phyloP scores from a whole-genome alignment of 2,329 filamentous ascomycete species.

The Phialophora tarda region DNA sequence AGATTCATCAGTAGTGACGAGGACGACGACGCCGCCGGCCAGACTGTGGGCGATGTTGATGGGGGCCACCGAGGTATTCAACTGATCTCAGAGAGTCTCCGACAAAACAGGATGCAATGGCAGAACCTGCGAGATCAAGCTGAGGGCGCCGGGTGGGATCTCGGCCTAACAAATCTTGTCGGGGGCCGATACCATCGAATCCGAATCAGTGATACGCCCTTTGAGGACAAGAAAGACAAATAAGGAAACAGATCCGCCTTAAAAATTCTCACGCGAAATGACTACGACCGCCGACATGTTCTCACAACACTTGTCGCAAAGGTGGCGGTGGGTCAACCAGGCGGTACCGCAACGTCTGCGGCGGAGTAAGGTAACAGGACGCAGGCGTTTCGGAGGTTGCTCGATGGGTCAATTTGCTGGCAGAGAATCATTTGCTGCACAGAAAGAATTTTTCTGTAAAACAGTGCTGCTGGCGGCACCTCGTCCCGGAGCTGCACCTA shows the following conservation, averaged over 20 bases:
- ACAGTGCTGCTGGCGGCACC: background rate
- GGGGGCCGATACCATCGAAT: constrained; percentile 26
- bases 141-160: constrained; percentile 34
- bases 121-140: constrained; percentile 22
- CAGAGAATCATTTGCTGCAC: background rate
- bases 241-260: constrained; percentile 16
- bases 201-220: constrained; percentile 4
- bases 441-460: background rate
- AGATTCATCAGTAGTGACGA: background rate
- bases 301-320: background rate
- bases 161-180: constrained; percentile 33
- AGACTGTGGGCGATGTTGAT: background rate
- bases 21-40: background rate
- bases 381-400: background rate
- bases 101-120: constrained; percentile 27
- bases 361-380: constrained; percentile 24
- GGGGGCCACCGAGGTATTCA: background rate
- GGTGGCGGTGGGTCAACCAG: constrained; percentile 10
- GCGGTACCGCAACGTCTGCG: constrained; percentile 9
- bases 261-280: background rate
- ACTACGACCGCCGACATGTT: background rate
- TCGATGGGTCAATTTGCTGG: constrained; percentile 12
- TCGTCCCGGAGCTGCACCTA: constrained; percentile 9
- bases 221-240: constrained; percentile 31
- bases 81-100: constrained; percentile 28